A percentile compares a stretch with the other conserved stretches of the same genome.
phyloP scores from a whole-genome alignment of 148 eudicot species.

The Chenopodium suecicum region DNA sequence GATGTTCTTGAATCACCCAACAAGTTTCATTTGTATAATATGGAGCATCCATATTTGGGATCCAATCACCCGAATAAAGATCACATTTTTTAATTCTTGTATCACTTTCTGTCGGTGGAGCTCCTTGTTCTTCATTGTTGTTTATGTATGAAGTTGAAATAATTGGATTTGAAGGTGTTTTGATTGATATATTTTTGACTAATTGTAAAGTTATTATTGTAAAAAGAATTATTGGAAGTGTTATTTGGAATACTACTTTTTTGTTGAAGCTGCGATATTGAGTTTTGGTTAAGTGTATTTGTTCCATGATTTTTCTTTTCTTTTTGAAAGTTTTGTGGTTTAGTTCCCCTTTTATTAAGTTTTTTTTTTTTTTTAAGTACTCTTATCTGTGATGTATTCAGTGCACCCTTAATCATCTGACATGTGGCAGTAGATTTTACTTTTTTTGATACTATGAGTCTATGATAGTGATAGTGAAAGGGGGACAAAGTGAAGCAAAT shows the following conservation, averaged over 20 bases:
- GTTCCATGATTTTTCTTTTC: constrained; percentile 14
- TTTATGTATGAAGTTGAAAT: not conserved
- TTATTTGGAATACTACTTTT: constrained; percentile 26
- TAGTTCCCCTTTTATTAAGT: too few species aligned
- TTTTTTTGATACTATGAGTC: not conserved
- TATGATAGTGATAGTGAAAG: not conserved
- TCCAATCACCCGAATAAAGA: constrained; percentile 56
- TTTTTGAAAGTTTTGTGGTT: not conserved
- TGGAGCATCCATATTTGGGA: constrained; percentile 48
- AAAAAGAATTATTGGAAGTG: constrained; percentile 33
- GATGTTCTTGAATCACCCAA: constrained; percentile 52
- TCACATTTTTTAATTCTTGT: constrained; percentile 32
- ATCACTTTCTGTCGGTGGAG: too few species aligned
- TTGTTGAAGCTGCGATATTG: constrained; percentile 21
- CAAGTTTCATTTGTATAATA: constrained; percentile 46
- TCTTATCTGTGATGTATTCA: not conserved
- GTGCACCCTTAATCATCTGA: not conserved
- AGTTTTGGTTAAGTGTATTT: constrained; percentile 11
- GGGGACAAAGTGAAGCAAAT: not conserved
- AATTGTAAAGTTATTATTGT: constrained; percentile 28
- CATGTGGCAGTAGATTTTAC: not conserved
- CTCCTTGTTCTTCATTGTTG: not conserved
- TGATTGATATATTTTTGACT: constrained; percentile 15
- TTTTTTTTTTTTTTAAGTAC: too few species aligned
- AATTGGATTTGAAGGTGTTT: constrained; percentile 2